Evolutionary conservation across 108 stramenopile species (phyloP).

Genomic region (Fistulifera pelliculosa): DNA sequence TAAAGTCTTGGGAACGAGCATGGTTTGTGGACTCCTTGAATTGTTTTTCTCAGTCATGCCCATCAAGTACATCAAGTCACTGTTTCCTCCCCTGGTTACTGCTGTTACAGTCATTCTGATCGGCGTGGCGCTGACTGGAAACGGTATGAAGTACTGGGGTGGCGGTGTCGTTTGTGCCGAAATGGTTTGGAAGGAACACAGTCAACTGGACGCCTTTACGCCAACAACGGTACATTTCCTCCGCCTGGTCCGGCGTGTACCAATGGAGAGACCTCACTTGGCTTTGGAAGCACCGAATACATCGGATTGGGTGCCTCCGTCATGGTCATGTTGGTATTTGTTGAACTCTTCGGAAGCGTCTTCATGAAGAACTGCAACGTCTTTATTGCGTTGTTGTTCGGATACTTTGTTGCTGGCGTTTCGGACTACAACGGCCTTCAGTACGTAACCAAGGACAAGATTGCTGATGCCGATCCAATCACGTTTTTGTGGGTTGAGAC

Average conservation of each 20-base stretch:
- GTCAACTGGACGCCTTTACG: conserved; percentile 20
- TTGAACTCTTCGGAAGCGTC: conserved; percentile 41
- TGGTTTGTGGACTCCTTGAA: conserved; percentile 61
- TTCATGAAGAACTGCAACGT: conserved; percentile 67
- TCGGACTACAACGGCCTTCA: conserved; percentile 14
- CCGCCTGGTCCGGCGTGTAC: conserved; percentile 35
- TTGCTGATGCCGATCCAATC: conserved; percentile 16
- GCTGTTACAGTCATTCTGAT: conserved; percentile 70
- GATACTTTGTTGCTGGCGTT: conserved; percentile 32
- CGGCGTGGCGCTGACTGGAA: conserved; percentile 65
- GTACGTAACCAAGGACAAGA: conserved; percentile 20
- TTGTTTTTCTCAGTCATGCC: conserved; percentile 42
- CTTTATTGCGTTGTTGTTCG: conserved; percentile 41
- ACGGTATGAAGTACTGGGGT: conserved; percentile 84
- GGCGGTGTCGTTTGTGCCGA: conserved; percentile 70
- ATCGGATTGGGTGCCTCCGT: conserved; percentile 52
- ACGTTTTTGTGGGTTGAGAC: conserved; percentile 40
- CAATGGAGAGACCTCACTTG: conserved; percentile 21
- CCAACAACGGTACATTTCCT: conserved; percentile 7
- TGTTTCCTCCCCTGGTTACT: conserved; percentile 73
- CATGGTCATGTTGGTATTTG: conserved; percentile 30
- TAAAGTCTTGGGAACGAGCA: conserved; percentile 62
- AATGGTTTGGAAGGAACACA: conserved; percentile 60
- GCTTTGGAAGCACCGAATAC: conserved; percentile 51
- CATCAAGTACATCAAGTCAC: conserved; percentile 23